Base-by-base conservation (phyloP, 208 protist genomes). In the Trichomonas vaginalis region DNA sequence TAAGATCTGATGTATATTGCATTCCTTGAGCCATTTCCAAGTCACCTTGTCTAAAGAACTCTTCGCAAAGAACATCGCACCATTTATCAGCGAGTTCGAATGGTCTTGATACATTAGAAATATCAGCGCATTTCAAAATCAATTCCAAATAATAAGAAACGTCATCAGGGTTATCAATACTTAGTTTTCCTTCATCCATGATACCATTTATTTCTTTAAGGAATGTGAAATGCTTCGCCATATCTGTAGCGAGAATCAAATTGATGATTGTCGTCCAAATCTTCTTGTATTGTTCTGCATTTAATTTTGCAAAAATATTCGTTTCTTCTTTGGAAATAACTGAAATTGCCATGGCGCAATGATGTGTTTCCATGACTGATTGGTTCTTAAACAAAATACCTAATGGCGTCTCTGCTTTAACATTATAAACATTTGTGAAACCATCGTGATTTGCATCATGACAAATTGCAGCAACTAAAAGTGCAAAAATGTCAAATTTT, bases 391-490 rank as follows among this genome's bases (percentile, higher is more conserved):
- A 98, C 32, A 48, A 79, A 0, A 98, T 97, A 48, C 98, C 98
- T 48, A 99, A 96, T 95, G 98, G 97, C 14, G 98, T 97, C 90
- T 97, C 96, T 12, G 98, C 98, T 95, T 98, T 98, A 27, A 98
- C 97, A 96, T 98, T 98, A 96, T 99, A 99, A 96, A 98, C 98
- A 96, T 99, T 99, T 96, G 99, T 99, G 48, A 99, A 96, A 42
- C 98, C 98, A 2, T 98, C 98, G 96, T 99, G 98, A 96, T 99
- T 98, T 96, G 98, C 98, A 97, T 99, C 98, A 97, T 99, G 98
- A 83, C 98, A 97, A n/a, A 98, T 97, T 23, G 97, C 98, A 35
- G 98, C 97, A n/a, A 99, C 96, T 21, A 99, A 23, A 12, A 97
- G 96, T 0, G 98, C 98, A 23, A 99, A 97, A 17, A 98, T 95